Conservation (phyloP, 768 basidiomycete genomes). For the Termitomyces sp. region DNA sequence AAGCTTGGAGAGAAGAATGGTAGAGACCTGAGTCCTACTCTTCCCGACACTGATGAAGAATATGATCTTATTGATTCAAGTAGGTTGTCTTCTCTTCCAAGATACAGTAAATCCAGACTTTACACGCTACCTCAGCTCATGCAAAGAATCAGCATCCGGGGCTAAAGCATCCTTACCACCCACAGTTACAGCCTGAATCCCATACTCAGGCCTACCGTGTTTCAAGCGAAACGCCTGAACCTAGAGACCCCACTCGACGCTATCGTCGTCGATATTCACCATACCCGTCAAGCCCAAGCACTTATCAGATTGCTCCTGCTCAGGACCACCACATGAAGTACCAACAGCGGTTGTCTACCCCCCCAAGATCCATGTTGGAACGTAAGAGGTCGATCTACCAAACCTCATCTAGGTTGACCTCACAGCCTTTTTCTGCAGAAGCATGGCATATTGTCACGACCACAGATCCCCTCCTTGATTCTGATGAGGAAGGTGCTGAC, state of each 20-base stretch:
- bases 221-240: constrained; percentile 1
- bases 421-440: constrained; percentile 38
- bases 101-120: background rate
- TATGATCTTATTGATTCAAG: constrained; percentile 7
- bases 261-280: constrained; percentile 32
- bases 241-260: background rate
- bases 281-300: constrained; percentile 18
- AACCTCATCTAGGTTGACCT: background rate
- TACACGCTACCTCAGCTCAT: background rate
- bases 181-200: constrained; percentile 3
- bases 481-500: constrained; percentile 67
- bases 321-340: constrained; percentile 3
- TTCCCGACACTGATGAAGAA: constrained; percentile 13
- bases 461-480: constrained; percentile 71
- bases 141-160: constrained; percentile 13
- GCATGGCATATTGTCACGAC: constrained; percentile 67
- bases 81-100: constrained; percentile 3
- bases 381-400: constrained; percentile 39
- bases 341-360: constrained; percentile 17
- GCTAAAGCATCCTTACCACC: constrained; percentile 5
- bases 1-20: constrained; percentile 18
- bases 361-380: constrained; percentile 56
- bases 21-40: constrained; percentile 12
- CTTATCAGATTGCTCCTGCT: constrained; percentile 2
- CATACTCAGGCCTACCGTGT: background rate